Percentiles rank a stretch among this genome's conserved stretches.
These are phyloP conservation scores for Boletus pseudopeckii DNA, from an alignment of 768 basidiomycete genomes.

Conservation along the genomic window DNA sequence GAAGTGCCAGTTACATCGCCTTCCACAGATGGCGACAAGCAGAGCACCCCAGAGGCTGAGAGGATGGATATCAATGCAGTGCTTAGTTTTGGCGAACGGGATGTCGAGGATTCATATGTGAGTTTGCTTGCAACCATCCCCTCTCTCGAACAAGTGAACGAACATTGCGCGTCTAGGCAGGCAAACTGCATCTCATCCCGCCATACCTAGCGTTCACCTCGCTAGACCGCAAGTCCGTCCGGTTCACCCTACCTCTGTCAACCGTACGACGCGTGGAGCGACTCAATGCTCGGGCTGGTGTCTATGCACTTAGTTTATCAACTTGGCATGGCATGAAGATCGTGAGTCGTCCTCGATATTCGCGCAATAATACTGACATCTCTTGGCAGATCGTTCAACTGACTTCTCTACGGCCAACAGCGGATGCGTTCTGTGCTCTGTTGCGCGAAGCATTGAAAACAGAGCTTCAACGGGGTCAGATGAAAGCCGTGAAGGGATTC, in stretches of 20 bases:
- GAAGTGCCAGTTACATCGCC: slow-evolving; percentile 28
- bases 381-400: slow-evolving; percentile 77
- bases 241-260: slow-evolving; percentile 87
- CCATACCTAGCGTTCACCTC: slow-evolving; percentile 90
- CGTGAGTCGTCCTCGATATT: slow-evolving; percentile 38
- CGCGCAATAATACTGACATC: slow-evolving; percentile 6
- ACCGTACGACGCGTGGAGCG: slow-evolving; percentile 93
- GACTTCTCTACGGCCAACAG: slow-evolving; percentile 88
- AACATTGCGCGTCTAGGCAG: slow-evolving; percentile 53
- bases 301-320: slow-evolving; percentile 93
- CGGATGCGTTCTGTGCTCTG: slow-evolving; percentile 87
- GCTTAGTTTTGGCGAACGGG: slow-evolving; percentile 70
- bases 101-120: slow-evolving; percentile 92
- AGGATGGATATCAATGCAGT: slow-evolving; percentile 90
- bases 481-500: slow-evolving; percentile 91
- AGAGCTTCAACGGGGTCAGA: slow-evolving; percentile 84
- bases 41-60: slow-evolving; percentile 42
- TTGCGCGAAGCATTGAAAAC: slow-evolving; percentile 87
- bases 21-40: slow-evolving; percentile 23
- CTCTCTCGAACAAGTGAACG: not conserved
- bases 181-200: slow-evolving; percentile 83
- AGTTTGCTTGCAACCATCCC: slow-evolving; percentile 33
- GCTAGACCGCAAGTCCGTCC: slow-evolving; percentile 87
- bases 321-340: slow-evolving; percentile 95
- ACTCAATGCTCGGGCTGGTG: slow-evolving; percentile 88